phyloP scores from a whole-genome alignment of 306 rosid species.

The Sechiopsis laciniata region DNA sequence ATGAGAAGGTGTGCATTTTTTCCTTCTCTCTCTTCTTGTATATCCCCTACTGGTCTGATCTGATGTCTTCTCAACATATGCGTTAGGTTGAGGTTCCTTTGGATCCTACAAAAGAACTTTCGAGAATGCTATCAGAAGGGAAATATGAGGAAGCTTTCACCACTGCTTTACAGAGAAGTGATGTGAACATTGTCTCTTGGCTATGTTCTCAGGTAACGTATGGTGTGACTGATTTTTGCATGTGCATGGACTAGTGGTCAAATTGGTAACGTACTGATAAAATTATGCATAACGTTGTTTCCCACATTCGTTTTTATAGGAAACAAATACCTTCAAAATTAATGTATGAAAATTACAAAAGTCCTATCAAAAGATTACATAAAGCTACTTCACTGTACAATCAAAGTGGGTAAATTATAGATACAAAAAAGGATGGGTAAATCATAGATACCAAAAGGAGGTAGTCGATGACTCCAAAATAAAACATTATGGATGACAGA shows the following conservation, averaged over 20 bases:
- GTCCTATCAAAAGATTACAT: too few relatives aligned
- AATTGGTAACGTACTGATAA: neutral
- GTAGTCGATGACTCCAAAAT: too few relatives aligned
- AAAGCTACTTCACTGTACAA: too few relatives aligned
- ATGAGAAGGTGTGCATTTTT: conserved; percentile 57
- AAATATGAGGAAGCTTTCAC: conserved; percentile 93
- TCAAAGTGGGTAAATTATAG: too few relatives aligned
- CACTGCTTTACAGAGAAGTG: conserved; percentile 79
- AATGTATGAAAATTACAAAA: too few relatives aligned
- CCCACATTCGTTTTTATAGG: too few relatives aligned
- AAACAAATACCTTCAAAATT: too few relatives aligned
- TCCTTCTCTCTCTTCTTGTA: neutral
- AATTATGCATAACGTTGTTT: neutral
- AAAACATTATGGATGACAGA: too few relatives aligned
- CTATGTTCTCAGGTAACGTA: conserved; percentile 78
- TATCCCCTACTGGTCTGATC: conserved; percentile 6
- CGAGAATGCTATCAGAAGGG: conserved; percentile 66
- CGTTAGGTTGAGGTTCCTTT: conserved; percentile 75
- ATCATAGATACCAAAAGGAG: too few relatives aligned
- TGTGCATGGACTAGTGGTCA: neutral
- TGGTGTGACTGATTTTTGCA: neutral
- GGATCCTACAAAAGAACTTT: conserved; percentile 86
- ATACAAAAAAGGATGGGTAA: too few relatives aligned
- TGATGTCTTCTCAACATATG: conserved; percentile 14
- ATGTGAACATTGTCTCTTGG: conserved; percentile 90